Base-by-base conservation (phyloP, 352 stramenopile species). In the Phytophthora colocasiae region DNA sequence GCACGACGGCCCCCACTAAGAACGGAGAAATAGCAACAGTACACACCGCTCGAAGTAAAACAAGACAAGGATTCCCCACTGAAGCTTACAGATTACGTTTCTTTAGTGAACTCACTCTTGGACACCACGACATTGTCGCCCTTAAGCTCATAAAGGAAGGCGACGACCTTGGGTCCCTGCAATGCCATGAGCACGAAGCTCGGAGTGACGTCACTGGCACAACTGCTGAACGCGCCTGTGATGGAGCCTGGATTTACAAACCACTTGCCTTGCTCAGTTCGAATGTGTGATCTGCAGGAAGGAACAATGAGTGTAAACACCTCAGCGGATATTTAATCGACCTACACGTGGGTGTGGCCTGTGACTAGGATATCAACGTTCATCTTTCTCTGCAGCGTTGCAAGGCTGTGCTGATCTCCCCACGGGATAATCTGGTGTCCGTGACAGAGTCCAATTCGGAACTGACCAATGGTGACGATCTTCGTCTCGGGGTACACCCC, bases 131-230 rank as follows among this genome's bases (percentile, higher is more conserved):
- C 87, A 55, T 90, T 87, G 54, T 89, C 90, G 12, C 63, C 77
- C 47, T 92, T 90, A 54, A 97, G 81, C 68, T 98, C 92, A 75
- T 99, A 99, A 1, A 99, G 86, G 75, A 99, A 99, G 40, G 93
- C 97, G 3, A 99, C 96, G 36, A 99, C 90, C 71, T 99, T 99
- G 38, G 63, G 66, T 1, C 94, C 97, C 69, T 99, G 97, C 48
- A 99, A 87, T n/a, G 97, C 97, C 74, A 99, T 92, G 55, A 99
- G 87, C 71, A 99, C 97, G 65, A 99, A 99, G 44, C 96, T 99
- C 19, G 98, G 97, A 32, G 85, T 87, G 10, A 97, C 81, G 36
- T 95, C 78, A 60, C 73, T 86, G 1, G 79, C 67, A 19, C 86
- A 74, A 41, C 89, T 87, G 26, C 86, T 97, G 75, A 98, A 99